These are phyloP conservation scores for Pulveroboletus ravenelii DNA, from an alignment of 768 basidiomycete genomes.

Conservation along the genomic window DNA sequence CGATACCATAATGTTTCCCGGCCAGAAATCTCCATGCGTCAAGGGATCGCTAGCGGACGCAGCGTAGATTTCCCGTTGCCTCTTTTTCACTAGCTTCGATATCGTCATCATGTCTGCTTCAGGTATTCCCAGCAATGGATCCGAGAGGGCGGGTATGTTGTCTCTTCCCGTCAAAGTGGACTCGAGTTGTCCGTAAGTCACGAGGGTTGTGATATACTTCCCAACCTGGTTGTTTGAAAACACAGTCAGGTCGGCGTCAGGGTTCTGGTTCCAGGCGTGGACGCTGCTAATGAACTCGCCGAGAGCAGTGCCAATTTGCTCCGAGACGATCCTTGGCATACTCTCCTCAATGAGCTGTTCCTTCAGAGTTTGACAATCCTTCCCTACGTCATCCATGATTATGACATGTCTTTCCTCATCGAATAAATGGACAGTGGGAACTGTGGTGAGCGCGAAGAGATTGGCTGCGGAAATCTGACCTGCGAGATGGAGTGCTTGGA, in stretches of 20 bases:
- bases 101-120: slow-evolving; percentile 34
- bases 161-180: slow-evolving; percentile 33
- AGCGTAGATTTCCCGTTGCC: slow-evolving; percentile 28
- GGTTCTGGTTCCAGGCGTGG: slow-evolving; percentile 44
- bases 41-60: slow-evolving; percentile 26
- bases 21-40: slow-evolving; percentile 64
- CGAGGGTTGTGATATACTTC: slow-evolving; percentile 36
- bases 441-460: slow-evolving; percentile 37
- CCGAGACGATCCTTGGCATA: slow-evolving; percentile 26
- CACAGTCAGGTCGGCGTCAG: slow-evolving; percentile 27
- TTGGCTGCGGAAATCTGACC: slow-evolving; percentile 28
- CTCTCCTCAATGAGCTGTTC: slow-evolving; percentile 35
- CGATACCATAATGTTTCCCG: slow-evolving; percentile 58
- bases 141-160: slow-evolving; percentile 32
- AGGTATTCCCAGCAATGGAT: slow-evolving; percentile 40
- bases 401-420: slow-evolving; percentile 48
- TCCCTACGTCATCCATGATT: slow-evolving; percentile 62
- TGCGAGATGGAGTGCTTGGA: slow-evolving; percentile 46
- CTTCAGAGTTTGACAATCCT: slow-evolving; percentile 35
- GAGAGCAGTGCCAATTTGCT: slow-evolving; percentile 47
- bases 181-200: slow-evolving; percentile 44
- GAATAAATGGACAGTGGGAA: slow-evolving; percentile 46
- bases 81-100: slow-evolving; percentile 29
- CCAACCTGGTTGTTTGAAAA: slow-evolving; percentile 41
- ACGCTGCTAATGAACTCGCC: slow-evolving; percentile 52